These are phyloP conservation scores for Candida boleticola DNA, from an alignment of 805 yeast genomes.

Conservation along the genomic window DNA sequence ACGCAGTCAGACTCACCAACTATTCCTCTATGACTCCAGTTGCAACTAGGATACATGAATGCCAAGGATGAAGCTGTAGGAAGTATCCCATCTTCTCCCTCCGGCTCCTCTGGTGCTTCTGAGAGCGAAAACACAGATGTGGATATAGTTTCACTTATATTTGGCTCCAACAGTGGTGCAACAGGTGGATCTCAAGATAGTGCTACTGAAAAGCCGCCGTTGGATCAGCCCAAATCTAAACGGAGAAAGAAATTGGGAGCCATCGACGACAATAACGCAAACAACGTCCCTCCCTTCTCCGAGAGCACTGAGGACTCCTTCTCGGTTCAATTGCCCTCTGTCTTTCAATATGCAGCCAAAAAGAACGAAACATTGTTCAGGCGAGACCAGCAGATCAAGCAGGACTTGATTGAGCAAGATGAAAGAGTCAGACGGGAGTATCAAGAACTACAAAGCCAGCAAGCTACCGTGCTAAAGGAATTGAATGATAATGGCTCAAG, in stretches of 20 bases:
- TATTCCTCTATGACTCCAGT: too few relatives aligned
- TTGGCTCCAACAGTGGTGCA: slow-evolving; percentile 2
- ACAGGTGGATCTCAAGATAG: neutral
- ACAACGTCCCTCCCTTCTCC: neutral
- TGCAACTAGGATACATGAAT: too few relatives aligned
- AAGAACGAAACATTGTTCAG: slow-evolving; percentile 22
- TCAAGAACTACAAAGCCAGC: slow-evolving; percentile 12
- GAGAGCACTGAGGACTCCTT: slow-evolving; percentile 14
- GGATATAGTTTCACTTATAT: slow-evolving; percentile 4
- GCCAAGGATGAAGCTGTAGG: neutral
- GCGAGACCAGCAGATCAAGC: slow-evolving; percentile 18
- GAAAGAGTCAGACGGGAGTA: slow-evolving; percentile 14
- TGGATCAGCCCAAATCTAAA: neutral
- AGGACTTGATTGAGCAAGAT: slow-evolving; percentile 18
- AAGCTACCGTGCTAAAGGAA: slow-evolving; percentile 19
- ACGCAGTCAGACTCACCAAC: too few relatives aligned
- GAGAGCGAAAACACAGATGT: neutral
- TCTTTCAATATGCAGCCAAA: slow-evolving; percentile 28
- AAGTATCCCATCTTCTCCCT: neutral
- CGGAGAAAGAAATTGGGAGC: neutral
- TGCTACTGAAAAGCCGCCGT: neutral
- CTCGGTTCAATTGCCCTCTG: slow-evolving; percentile 23
- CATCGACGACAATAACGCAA: neutral
- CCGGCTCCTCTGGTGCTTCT: neutral
- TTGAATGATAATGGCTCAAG: slow-evolving; percentile 32